Conservation (phyloP, 176 grass and related monocot species). For the Juncus effusus region DNA sequence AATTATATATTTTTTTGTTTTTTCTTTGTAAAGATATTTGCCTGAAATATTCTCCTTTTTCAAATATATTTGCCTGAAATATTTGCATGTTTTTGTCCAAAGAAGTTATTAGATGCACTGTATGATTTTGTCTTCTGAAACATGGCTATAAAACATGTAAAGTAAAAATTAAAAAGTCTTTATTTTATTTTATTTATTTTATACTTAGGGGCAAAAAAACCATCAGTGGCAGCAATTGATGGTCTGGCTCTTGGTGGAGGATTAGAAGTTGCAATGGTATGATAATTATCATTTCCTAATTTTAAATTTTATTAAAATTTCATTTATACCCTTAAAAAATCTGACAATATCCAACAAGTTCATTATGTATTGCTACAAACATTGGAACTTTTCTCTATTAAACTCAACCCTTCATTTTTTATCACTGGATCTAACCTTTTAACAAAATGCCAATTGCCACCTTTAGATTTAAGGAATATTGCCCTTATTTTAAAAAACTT, state of each 20-base stretch:
- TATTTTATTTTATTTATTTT: neutral
- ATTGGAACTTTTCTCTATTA: neutral
- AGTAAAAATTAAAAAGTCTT: slow-evolving; percentile 21
- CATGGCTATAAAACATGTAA: neutral
- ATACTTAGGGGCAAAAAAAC: slow-evolving; percentile 69
- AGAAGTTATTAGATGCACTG: no score
- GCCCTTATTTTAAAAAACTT: neutral
- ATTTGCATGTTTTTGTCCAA: neutral
- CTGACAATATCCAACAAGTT: neutral
- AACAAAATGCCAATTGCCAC: neutral
- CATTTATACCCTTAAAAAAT: neutral
- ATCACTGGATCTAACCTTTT: no score
- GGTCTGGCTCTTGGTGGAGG: slow-evolving; percentile 90
- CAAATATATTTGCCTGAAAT: neutral
- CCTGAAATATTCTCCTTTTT: no score
- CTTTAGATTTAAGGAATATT: neutral
- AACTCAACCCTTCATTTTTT: neutral
- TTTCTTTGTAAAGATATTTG: no score
- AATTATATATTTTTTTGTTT: slow-evolving; percentile 13
- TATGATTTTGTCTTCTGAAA: slow-evolving; percentile 9
- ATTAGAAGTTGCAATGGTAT: slow-evolving; percentile 92
- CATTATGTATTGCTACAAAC: neutral
- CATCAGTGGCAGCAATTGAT: slow-evolving; percentile 92
- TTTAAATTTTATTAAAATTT: neutral
- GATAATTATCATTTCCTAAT: no score